Conservation (phyloP, 345 rosid genomes). For the Lepidium aucheri region DNA sequence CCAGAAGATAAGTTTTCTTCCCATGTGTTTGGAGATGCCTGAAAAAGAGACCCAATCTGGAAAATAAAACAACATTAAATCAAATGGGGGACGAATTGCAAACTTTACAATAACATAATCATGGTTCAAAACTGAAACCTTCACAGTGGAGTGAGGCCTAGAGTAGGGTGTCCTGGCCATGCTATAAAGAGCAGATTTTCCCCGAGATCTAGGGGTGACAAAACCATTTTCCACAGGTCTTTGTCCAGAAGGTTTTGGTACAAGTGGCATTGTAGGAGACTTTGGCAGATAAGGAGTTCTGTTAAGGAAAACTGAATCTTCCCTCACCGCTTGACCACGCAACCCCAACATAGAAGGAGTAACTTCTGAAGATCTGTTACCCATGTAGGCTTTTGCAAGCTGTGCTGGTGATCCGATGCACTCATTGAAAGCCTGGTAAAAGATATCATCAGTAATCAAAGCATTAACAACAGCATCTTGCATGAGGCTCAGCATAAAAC, state of each 20-base stretch:
- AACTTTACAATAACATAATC: neutral
- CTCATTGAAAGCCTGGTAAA: slow-evolving; percentile 56
- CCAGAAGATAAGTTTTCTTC: slow-evolving; percentile 47
- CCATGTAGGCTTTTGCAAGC: slow-evolving; percentile 98
- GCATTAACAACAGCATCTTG: neutral
- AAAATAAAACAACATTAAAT: neutral
- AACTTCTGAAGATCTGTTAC: slow-evolving; percentile 66
- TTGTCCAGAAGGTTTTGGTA: slow-evolving; percentile 42
- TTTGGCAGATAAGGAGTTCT: slow-evolving; percentile 32
- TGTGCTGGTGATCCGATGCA: slow-evolving; percentile 77
- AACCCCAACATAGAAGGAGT: slow-evolving; percentile 46
- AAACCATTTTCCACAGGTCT: slow-evolving; percentile 53
- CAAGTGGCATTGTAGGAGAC: slow-evolving; percentile 43
- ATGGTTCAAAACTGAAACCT: slow-evolving; percentile 38
- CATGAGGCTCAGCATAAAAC: neutral
- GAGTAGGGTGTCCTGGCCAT: slow-evolving; percentile 91
- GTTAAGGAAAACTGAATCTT: slow-evolving; percentile 35
- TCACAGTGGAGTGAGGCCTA: slow-evolving; percentile 46
- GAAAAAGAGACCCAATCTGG: slow-evolving; percentile 36
- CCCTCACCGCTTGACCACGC: slow-evolving; percentile 37
- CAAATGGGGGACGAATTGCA: neutral
- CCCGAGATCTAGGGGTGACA: slow-evolving; percentile 67
- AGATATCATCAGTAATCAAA: slow-evolving; percentile 1
- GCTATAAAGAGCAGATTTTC: slow-evolving; percentile 84
- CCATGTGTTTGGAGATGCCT: slow-evolving; percentile 37